Evolutionary conservation across 2,329 filamentous ascomycete species (phyloP), one percentile per base, ranked within the genome.

Genomic region (Colletotrichum sp.): DNA sequence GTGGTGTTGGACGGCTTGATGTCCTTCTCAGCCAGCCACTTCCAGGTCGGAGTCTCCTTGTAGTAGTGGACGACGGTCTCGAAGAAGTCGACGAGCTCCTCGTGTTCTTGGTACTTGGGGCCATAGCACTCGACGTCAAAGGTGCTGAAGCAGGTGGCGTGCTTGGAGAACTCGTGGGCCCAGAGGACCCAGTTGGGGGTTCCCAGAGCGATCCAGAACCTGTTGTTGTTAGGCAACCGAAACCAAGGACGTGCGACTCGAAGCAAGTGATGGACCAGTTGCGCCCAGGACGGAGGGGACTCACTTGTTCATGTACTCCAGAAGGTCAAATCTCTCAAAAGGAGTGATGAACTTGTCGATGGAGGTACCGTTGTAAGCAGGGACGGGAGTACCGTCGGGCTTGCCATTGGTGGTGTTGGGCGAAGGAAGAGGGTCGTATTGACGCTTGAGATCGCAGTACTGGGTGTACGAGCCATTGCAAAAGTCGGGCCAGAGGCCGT

Each of bases 151-250:
- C 92, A 94, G 16, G 92, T 94, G 4, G 89, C 92, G 83, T 93
- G 92, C 86, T 94, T 94, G 84, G 87, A 89, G 86, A 92, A 93
- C 81, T 94, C 92, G 85, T 93, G 92, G 52, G 84, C 92, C 92
- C 92, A 94, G 84, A 94, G 90, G 39, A 89, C 87, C 67, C 85
- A 82, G 84, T 92, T 93, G 16, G 89, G 86, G 65, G 89, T 87
- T 76, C 85, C 85, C 78, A 91, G 90, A 64, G 88, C 88, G 78
- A 93, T 87, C 93, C 92, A 94, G 88, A 71, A 77, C 71, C 75
- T 77, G 19, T 88, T 89, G 15, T 77, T 81, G 44, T 76, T 30
- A 70, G 73, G 25, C 34, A 39, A 22, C 22, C 62, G 44, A 52
- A 13, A 22, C 11, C 22, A 36, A 22, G 34, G 34, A 6, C 19